Conservation (phyloP, 2,329 filamentous ascomycete species). For the Byssochlamys sp. region DNA sequence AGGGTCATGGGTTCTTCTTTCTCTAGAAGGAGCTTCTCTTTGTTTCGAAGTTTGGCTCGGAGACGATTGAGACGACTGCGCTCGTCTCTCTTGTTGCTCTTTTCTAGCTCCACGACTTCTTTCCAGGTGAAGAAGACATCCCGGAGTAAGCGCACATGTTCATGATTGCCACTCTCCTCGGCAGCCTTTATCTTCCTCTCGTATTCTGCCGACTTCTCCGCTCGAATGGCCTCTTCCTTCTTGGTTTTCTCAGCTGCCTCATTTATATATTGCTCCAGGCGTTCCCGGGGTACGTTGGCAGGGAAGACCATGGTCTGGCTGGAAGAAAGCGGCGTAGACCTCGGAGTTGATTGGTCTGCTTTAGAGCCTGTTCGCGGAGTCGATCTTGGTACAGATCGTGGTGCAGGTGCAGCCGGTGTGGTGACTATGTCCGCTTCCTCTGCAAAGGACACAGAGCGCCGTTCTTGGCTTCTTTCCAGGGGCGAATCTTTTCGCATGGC, state of each 20-base stretch:
- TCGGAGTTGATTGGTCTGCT: background rate
- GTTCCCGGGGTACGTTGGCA: conserved; percentile 5
- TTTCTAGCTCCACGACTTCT: background rate
- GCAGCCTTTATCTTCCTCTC: conserved; percentile 7
- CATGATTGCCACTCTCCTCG: conserved; percentile 1
- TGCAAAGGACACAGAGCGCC: conserved; percentile 20
- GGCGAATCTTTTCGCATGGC: conserved; percentile 18
- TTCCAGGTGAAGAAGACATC: conserved; percentile 1
- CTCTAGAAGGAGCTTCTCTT: conserved; percentile 5
- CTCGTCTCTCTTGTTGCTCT: background rate
- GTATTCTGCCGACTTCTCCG: conserved; percentile 3
- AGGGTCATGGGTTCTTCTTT: conserved; percentile 5
- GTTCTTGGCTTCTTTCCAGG: conserved; percentile 6
- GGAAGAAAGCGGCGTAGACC: background rate
- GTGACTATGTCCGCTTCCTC: conserved; percentile 11
- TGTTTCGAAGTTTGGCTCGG: background rate
- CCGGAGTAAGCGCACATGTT: conserved; percentile 2
- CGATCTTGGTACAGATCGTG: conserved; percentile 3
- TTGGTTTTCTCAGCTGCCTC: conserved; percentile 8
- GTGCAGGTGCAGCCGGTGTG: conserved; percentile 4
- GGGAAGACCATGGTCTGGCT: conserved; percentile 8
- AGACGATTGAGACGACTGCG: background rate
- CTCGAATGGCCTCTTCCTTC: conserved; percentile 2
- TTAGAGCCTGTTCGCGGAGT: conserved; percentile 3
- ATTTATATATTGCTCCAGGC: conserved; percentile 3